Conservation (phyloP, 257 asterid genomes). For the Solanum piurae region DNA sequence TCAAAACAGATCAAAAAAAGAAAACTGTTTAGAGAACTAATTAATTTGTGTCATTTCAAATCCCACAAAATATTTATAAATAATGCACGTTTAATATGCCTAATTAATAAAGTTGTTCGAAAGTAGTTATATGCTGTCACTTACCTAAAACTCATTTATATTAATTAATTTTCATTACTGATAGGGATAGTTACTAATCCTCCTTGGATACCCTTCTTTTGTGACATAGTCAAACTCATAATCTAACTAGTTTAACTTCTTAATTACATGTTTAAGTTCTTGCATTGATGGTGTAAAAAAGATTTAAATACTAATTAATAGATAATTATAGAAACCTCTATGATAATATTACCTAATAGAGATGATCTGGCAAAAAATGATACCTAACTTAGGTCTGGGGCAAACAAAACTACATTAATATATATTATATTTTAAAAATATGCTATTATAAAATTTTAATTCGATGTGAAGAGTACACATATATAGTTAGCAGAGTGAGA, state of each 20-base stretch:
- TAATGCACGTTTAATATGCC: neutral
- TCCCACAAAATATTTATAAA: neutral
- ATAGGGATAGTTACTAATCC: slow-evolving; percentile 10
- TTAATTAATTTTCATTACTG: neutral
- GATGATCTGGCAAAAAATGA: neutral
- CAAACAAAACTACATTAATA: neutral
- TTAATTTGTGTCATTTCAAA: neutral
- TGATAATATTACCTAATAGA: neutral
- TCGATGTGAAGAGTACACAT: too few species aligned
- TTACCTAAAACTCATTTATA: slow-evolving; percentile 23
- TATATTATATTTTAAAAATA: too few species aligned
- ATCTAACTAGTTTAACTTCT: neutral
- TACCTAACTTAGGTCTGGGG: neutral
- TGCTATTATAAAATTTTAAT: too few species aligned
- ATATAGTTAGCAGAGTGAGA: neutral
- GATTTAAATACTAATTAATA: neutral
- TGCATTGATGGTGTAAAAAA: neutral
- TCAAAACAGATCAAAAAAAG: neutral
- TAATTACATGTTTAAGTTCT: neutral
- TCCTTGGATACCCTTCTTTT: slow-evolving; percentile 35
- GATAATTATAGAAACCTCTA: neutral
- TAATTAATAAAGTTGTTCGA: slow-evolving; percentile 1
- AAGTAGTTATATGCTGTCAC: slow-evolving; percentile 15
- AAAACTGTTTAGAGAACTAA: slow-evolving; percentile 6
- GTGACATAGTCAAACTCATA: neutral